A percentile compares a stretch with the other conserved stretches of the same genome.
Evolutionary conservation across 2,329 filamentous ascomycete species (phyloP).

Genomic region (Clonostachys rhizophaga): DNA sequence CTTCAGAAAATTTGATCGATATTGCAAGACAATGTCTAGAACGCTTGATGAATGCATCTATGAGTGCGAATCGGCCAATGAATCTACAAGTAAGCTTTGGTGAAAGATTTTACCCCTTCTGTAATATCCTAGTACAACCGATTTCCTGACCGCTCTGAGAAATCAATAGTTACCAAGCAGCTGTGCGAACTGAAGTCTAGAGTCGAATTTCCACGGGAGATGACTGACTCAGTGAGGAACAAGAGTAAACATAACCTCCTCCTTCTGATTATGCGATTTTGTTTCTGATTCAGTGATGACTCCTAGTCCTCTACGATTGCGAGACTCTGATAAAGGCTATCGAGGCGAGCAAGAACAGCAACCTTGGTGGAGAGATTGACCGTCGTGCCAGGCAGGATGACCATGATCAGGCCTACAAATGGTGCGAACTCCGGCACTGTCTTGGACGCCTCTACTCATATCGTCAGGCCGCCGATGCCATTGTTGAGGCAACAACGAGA

Average conservation of each 20-base stretch:
- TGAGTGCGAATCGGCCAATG: not conserved
- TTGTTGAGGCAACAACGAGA: slow-evolving; percentile 2
- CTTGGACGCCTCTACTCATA: slow-evolving; percentile 15
- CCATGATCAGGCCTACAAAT: slow-evolving; percentile 4
- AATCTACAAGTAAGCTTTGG: not conserved
- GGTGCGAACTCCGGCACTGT: slow-evolving; percentile 13
- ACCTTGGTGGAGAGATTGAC: slow-evolving; percentile 1
- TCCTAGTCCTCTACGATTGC: slow-evolving; percentile 6
- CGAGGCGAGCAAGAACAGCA: not conserved
- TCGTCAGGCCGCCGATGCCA: slow-evolving; percentile 7
- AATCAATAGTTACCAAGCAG: not conserved
- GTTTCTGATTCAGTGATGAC: too few species aligned
- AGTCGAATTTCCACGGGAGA: not conserved
- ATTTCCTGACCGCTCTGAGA: not conserved
- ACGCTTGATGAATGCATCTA: not conserved
- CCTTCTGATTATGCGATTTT: too few species aligned
- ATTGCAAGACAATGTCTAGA: not conserved
- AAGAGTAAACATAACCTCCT: too few species aligned
- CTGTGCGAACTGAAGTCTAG: not conserved
- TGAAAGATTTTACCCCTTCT: too few species aligned
- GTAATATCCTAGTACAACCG: not conserved
- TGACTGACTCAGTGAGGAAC: too few species aligned
- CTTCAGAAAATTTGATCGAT: slow-evolving; percentile 2
- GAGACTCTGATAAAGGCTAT: slow-evolving; percentile 10
- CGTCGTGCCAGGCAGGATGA: slow-evolving; percentile 1